Base-by-base conservation (phyloP, 495 filamentous ascomycete genomes). In the Hyphodiscus hymeniophilus region DNA sequence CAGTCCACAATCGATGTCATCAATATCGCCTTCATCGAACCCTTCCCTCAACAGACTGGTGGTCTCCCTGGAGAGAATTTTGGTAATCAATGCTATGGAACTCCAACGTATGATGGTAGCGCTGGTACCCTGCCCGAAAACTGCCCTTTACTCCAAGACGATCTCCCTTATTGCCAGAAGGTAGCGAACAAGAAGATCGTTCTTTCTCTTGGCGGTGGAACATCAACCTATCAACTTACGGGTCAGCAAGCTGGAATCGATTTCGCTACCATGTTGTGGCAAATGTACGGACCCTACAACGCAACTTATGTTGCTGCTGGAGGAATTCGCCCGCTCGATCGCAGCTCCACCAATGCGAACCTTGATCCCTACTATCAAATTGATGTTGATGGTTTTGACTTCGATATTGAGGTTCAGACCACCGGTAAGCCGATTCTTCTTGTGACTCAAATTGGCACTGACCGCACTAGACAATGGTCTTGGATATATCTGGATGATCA, bases 221-320 rank as follows among this genome's bases (percentile, higher is more conserved):
- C 20, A 5, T 13, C 10, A 7, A 21, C 15, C 21, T 67, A 68
- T 49, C 48, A 63, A 33, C 47, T 70, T 8, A 60, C 48, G 1
- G 60, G 58, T 40, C 54, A 46, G 0, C 67, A 63, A 17, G 73
- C 79, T 47, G 76, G 78, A n/a, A 69, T 67, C 11, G 66, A 63
- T 51, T 78, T 86, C 50, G 78, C 78, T 26, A 68, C 79, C 47
- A 74, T 75, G 41, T 61, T 84, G 12, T 86, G 81, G 81, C 70
- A 68, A 32, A 71, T 79, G 2, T 85, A 81, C 53, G 81, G 81
- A 42, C 79, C 80, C 1, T 42, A 54, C 7, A 65, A 64, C 0
- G 53, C 60, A 16, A 35, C 42, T 3, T 79, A 69, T 66, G 55
- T 59, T 31, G 47, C 42, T 21, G 54, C 53, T 17, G 51, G 47